A percentile compares a stretch with the other conserved stretches of the same genome.
Evolutionary conservation across 2,329 filamentous ascomycete species (phyloP).

Genomic region (Ceratocystis huliohia): DNA sequence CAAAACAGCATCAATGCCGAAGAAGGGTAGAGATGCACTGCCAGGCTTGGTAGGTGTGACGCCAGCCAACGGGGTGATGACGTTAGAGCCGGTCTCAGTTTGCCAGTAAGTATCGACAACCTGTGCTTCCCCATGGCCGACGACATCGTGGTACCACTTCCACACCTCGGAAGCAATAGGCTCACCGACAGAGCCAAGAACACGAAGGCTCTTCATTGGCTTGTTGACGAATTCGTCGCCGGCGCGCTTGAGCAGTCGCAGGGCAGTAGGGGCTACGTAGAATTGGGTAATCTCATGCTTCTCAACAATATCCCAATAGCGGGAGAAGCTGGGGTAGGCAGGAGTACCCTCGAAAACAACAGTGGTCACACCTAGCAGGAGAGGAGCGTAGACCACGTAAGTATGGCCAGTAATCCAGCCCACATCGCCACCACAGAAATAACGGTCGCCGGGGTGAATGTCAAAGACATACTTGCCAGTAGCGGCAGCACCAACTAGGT

Average conservation of each 20-base stretch:
- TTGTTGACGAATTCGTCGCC: conserved; percentile 85
- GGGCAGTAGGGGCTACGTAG: conserved; percentile 90
- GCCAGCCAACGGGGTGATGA: conserved; percentile 85
- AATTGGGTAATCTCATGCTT: conserved; percentile 94
- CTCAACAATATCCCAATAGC: conserved; percentile 97
- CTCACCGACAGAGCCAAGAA: conserved; percentile 90
- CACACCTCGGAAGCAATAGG: conserved; percentile 96
- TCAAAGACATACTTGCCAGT: conserved; percentile 99
- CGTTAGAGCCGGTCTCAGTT: conserved; percentile 94
- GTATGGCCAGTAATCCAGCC: conserved; percentile 99
- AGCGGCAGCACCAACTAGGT: conserved; percentile 81
- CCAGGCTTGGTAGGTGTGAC: conserved; percentile 94
- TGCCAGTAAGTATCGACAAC: conserved; percentile 99
- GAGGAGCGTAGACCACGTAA: conserved; percentile 91
- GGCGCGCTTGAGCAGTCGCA: conserved; percentile 87
- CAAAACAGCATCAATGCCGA: conserved; percentile 93
- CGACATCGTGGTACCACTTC: conserved; percentile 98
- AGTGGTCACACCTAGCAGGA: conserved; percentile 83
- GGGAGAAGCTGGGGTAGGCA: conserved; percentile 91
- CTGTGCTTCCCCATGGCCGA: conserved; percentile 87
- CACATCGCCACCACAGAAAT: conserved; percentile 96
- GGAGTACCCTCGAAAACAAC: conserved; percentile 97
- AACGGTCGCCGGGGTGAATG: conserved; percentile 83
- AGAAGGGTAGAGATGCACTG: conserved; percentile 91
- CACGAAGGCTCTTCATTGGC: conserved; percentile 76